phyloP scores from a whole-genome alignment of 2,329 filamentous ascomycete genomes.

The Pseudopithomyces chartarum region DNA sequence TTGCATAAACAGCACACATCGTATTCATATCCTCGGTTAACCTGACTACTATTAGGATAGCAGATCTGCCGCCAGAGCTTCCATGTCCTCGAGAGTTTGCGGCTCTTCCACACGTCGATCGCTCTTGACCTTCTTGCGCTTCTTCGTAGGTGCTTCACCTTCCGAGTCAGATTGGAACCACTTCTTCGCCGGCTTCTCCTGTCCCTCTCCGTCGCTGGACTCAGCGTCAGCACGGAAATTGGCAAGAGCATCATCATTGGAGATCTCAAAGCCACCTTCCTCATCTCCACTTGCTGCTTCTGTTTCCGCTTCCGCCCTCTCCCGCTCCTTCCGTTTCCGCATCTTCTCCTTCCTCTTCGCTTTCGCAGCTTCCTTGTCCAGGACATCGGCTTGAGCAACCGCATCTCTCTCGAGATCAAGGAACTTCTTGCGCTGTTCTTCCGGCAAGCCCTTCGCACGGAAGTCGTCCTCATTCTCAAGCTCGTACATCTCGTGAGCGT shows the following conservation, averaged over 20 bases:
- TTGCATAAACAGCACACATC: too few species aligned
- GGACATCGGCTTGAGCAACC: constrained; percentile 75
- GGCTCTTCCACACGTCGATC: constrained; percentile 65
- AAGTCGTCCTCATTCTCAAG: constrained; percentile 86
- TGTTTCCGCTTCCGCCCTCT: constrained; percentile 51
- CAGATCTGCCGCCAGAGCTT: constrained; percentile 75
- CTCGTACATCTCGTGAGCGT: constrained; percentile 83
- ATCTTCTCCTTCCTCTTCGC: constrained; percentile 78
- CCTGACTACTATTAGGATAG: constrained; percentile 49
- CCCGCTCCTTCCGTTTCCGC: constrained; percentile 72
- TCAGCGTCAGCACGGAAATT: constrained; percentile 51
- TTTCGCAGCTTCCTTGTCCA: constrained; percentile 81
- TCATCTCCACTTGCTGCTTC: constrained; percentile 31
- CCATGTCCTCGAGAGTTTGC: constrained; percentile 78
- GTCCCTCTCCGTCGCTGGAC: constrained; percentile 49
- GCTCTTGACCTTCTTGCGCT: constrained; percentile 58
- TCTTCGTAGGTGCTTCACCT: constrained; percentile 48
- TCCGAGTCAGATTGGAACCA: constrained; percentile 75
- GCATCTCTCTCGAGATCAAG: constrained; percentile 74
- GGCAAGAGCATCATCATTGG: constrained; percentile 47
- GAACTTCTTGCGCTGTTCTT: constrained; percentile 77
- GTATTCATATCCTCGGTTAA: not conserved
- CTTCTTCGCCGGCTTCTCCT: constrained; percentile 65
- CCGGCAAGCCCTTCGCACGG: constrained; percentile 72
- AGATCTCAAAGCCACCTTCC: constrained; percentile 35